Percentiles rank a stretch among this genome's conserved stretches.
phyloP scores from a whole-genome alignment of 2,329 filamentous ascomycete species.

The Zalaria obscura region DNA sequence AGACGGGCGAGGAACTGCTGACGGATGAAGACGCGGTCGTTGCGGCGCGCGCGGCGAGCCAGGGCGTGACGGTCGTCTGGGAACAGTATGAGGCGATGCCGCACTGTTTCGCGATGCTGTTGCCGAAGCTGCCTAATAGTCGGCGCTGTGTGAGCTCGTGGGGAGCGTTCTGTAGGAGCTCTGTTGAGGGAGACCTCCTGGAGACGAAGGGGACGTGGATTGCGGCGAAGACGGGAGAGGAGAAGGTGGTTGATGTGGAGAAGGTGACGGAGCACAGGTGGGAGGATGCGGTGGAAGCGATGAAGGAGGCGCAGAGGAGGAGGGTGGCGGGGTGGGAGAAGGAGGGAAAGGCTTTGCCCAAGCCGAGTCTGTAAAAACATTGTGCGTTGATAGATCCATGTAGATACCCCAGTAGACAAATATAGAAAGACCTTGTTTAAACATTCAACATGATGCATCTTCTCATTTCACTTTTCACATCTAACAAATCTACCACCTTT shows the following conservation, averaged over 20 bases:
- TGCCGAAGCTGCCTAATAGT: constrained; percentile 19
- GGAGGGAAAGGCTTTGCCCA: constrained; percentile 18
- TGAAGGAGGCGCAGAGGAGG: constrained; percentile 15
- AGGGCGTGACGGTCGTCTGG: constrained; percentile 49
- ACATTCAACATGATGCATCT: no score
- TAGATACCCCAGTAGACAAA: no score
- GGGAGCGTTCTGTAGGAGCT: constrained; percentile 15
- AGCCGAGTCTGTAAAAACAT: constrained; percentile 13
- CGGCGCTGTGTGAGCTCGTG: constrained; percentile 22
- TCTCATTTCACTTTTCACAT: no score
- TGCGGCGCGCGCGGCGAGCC: constrained; percentile 38
- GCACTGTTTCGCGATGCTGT: constrained; percentile 45
- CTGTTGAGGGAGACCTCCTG: constrained; percentile 12
- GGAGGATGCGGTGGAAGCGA: constrained; percentile 9
- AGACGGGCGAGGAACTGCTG: constrained; percentile 57
- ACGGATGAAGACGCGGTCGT: constrained; percentile 52
- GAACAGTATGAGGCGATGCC: constrained; percentile 73
- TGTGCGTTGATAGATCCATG: background rate
- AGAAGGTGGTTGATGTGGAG: constrained; percentile 13
- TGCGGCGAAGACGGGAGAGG: constrained; percentile 15
- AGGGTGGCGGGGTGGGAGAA: constrained; percentile 16
- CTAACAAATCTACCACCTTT: no score
- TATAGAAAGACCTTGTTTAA: no score
- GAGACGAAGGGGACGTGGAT: constrained; percentile 17
- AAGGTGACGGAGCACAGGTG: constrained; percentile 8